A percentile compares a stretch with the other conserved stretches of the same genome.
phyloP scores from a whole-genome alignment of 345 rosid genomes.

The Brassica rapa region DNA sequence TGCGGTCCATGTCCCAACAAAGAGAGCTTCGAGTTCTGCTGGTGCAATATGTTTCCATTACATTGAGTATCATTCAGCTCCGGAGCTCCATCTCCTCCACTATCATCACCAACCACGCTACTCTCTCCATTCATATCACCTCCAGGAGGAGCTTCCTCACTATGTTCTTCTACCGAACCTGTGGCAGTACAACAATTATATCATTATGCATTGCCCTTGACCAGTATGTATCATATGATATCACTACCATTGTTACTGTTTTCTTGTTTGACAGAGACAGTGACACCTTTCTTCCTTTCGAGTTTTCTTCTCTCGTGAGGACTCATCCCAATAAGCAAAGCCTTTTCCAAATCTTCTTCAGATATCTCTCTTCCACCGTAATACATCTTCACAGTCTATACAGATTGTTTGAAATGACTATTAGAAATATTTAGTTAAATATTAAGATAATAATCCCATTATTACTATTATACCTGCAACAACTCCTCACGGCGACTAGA shows the following conservation, averaged over 20 bases:
- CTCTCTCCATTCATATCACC: slow-evolving; percentile 34
- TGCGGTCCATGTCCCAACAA: slow-evolving; percentile 96
- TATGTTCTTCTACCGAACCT: too few species aligned
- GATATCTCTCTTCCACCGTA: slow-evolving; percentile 91
- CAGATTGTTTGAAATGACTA: too few species aligned
- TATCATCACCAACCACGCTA: slow-evolving; percentile 36
- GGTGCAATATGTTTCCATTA: slow-evolving; percentile 41
- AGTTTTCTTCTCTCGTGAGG: slow-evolving; percentile 78
- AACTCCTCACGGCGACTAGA: slow-evolving; percentile 70
- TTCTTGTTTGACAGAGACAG: slow-evolving; percentile 48
- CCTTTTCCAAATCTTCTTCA: slow-evolving; percentile 79
- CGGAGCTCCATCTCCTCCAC: slow-evolving; percentile 38
- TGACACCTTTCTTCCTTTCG: slow-evolving; percentile 62
- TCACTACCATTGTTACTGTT: slow-evolving; percentile 23
- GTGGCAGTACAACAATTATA: slow-evolving; percentile 1
- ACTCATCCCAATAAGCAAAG: slow-evolving; percentile 84
- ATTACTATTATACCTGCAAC: slow-evolving; percentile 50
- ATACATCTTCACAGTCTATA: slow-evolving; percentile 66
- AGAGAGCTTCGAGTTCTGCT: slow-evolving; percentile 64
- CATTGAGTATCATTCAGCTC: slow-evolving; percentile 36
- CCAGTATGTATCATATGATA: slow-evolving; percentile 23
- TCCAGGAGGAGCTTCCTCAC: slow-evolving; percentile 15
- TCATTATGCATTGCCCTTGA: slow-evolving; percentile 25
- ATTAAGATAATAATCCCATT: not conserved
- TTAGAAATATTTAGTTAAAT: too few species aligned